Conservation (phyloP, 1,284 basidiomycete genomes). For the Ustilago sp. region DNA sequence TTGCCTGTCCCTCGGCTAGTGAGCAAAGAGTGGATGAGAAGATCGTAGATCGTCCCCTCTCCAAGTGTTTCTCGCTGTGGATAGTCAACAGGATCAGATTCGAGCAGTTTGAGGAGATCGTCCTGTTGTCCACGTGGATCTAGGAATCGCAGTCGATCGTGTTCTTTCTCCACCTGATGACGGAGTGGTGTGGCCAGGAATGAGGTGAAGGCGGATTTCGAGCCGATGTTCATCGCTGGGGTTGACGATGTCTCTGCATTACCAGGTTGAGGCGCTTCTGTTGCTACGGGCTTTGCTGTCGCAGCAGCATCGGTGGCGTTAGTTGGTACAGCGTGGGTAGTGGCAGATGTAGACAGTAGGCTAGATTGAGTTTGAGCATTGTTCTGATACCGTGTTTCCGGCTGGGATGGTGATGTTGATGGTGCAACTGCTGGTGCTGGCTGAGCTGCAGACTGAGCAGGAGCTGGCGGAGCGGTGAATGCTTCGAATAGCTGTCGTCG, state of each 20-base stretch:
- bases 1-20: background rate
- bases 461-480: conserved; percentile 4
- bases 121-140: conserved; percentile 26
- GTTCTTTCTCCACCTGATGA: conserved; percentile 22
- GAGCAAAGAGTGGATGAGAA: conserved; percentile 9
- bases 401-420: background rate
- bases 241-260: too few species aligned
- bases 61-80: background rate
- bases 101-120: conserved; percentile 28
- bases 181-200: conserved; percentile 17
- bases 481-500: conserved; percentile 38
- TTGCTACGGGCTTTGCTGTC: background rate
- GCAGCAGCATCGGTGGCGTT: background rate
- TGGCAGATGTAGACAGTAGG: background rate
- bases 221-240: conserved; percentile 7
- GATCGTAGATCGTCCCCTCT: conserved; percentile 33
- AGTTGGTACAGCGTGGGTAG: background rate
- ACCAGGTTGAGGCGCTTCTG: background rate
- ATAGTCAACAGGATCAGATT: conserved; percentile 15
- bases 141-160: conserved; percentile 21
- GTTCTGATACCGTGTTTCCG: background rate
- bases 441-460: background rate
- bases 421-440: background rate
- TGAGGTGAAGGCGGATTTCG: conserved; percentile 15
- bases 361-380: background rate